These are phyloP conservation scores for Boletellus deceptivus DNA, from an alignment of 1,284 basidiomycete species.

Conservation along the genomic window DNA sequence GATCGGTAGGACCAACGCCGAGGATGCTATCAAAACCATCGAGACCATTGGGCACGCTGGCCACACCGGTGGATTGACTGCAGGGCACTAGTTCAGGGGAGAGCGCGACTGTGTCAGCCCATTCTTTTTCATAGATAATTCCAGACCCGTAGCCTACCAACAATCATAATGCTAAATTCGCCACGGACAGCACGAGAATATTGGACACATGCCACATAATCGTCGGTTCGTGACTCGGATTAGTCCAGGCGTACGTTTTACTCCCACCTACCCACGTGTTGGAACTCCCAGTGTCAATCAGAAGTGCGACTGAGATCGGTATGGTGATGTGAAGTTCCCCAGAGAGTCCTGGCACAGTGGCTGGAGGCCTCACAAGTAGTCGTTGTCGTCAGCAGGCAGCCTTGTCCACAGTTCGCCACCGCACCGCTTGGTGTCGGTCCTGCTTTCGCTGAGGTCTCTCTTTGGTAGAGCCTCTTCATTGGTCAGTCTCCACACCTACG, in stretches of 20 bases:
- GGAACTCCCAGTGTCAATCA: conserved; percentile 34
- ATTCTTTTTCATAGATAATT: conserved; percentile 50
- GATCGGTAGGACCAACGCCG: conserved; percentile 53
- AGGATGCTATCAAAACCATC: conserved; percentile 51
- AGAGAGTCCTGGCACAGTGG: no score
- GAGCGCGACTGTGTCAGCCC: conserved; percentile 49
- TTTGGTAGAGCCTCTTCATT: no score
- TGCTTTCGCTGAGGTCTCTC: no score
- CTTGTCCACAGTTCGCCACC: no score
- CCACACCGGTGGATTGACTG: conserved; percentile 55
- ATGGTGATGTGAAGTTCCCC: no score
- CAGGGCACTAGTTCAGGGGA: conserved; percentile 41
- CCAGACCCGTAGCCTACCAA: conserved; percentile 52
- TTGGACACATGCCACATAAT: conserved; percentile 33
- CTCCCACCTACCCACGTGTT: conserved; percentile 38
- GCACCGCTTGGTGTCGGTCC: no score
- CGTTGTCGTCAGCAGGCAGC: no score
- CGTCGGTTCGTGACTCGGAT: conserved; percentile 43
- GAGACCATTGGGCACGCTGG: conserved; percentile 41
- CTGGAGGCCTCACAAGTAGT: no score
- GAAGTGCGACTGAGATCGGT: conserved; percentile 11
- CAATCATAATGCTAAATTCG: conserved; percentile 7
- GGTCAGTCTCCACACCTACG: no score
- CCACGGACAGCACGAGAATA: no score
- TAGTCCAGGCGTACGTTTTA: conserved; percentile 39